These are phyloP conservation scores for Taphrina deformans DNA, from an alignment of 1,139 yeast species.

Conservation along the genomic window DNA sequence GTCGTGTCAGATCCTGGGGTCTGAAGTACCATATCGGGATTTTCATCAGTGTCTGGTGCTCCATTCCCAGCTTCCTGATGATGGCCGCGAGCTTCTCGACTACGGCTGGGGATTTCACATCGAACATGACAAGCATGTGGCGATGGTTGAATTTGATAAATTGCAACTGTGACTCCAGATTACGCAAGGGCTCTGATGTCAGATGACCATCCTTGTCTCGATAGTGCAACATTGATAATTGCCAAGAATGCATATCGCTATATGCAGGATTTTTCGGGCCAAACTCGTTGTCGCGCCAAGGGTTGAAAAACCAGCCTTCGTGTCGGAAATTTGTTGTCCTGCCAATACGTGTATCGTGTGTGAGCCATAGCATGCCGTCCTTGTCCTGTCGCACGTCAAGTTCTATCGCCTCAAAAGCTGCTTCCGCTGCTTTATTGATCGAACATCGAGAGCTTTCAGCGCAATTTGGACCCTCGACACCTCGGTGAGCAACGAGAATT, in stretches of 20 bases:
- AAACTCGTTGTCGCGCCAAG: not conserved
- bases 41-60: not conserved
- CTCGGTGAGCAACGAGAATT: constrained; percentile 3
- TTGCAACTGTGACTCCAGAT: not conserved
- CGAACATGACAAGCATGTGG: not conserved
- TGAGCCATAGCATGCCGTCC: not conserved
- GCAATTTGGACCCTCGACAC: not conserved
- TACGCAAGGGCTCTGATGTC: not conserved
- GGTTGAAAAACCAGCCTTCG: not conserved
- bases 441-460: constrained; percentile 2
- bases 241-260: not conserved
- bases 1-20: not conserved
- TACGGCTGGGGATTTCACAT: not conserved
- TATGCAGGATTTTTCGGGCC: not conserved
- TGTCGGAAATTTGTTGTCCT: not conserved
- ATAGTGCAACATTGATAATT: not conserved
- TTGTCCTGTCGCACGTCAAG: not conserved
- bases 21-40: not conserved
- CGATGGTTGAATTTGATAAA: not conserved
- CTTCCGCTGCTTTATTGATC: not conserved
- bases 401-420: not conserved
- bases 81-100: not conserved
- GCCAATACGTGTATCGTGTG: constrained; percentile 3
- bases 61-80: not conserved
- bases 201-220: not conserved